These are phyloP conservation scores for Eremochloa ophiuroides DNA, from an alignment of 176 grass and related monocot species.

Conservation along the genomic window DNA sequence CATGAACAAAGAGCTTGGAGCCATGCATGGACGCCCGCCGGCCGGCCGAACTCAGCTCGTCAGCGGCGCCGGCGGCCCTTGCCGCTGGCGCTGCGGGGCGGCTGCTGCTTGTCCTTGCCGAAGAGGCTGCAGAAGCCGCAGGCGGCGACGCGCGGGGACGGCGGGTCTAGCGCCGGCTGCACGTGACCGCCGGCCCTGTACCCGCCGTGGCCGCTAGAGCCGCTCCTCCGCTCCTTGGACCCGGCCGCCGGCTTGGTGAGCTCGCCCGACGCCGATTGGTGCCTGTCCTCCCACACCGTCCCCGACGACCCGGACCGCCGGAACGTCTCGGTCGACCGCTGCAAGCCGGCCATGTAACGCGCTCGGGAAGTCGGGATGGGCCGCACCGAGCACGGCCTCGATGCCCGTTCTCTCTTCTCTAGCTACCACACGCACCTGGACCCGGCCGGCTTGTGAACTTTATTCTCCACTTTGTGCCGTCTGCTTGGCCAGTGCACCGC, in stretches of 20 bases:
- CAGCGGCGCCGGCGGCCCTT: constrained; percentile 17
- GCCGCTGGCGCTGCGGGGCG: not conserved
- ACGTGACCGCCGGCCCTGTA: constrained; percentile 51
- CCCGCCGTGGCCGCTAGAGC: constrained; percentile 38
- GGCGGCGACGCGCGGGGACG: constrained; percentile 66
- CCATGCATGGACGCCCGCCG: not conserved
- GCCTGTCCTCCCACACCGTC: constrained; percentile 73
- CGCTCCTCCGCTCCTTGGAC: not conserved
- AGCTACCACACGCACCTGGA: not conserved
- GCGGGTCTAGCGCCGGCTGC: constrained; percentile 62
- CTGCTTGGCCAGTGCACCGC: not conserved
- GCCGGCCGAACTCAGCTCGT: not conserved
- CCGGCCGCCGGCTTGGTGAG: constrained; percentile 12
- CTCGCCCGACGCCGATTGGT: constrained; percentile 36
- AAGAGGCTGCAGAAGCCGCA: constrained; percentile 83
- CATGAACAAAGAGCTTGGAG: not conserved
- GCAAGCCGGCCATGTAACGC: constrained; percentile 62
- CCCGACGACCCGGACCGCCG: constrained; percentile 86
- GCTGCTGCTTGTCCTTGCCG: constrained; percentile 35
- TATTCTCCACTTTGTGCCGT: not conserved
- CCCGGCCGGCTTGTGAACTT: not conserved
- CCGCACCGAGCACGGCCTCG: not conserved
- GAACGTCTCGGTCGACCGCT: constrained; percentile 82
- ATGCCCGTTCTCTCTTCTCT: not conserved
- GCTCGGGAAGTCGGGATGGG: not conserved